Percentiles rank a stretch among this genome's conserved stretches.
Conservation (phyloP, 75 land plant genomes). For the Picea sitchensis region DNA sequence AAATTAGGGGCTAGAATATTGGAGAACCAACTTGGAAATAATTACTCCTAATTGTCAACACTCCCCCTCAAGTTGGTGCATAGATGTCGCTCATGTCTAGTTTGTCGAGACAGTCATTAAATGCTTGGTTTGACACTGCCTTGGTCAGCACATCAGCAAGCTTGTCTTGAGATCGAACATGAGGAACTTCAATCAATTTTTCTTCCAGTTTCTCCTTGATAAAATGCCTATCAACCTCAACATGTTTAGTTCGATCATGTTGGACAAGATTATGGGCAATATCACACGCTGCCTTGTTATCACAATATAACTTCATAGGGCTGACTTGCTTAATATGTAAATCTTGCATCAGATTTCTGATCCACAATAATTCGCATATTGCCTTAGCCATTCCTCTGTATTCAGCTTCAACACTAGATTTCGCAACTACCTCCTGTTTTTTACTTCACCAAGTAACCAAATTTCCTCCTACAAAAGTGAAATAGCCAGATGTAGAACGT, state of each 20-base stretch:
- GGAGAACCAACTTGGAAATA: background rate
- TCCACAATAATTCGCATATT: background rate
- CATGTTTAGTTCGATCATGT: background rate
- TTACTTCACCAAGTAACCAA: background rate
- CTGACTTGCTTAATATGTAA: background rate
- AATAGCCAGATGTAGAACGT: background rate
- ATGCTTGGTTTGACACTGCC: background rate
- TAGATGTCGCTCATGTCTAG: background rate
- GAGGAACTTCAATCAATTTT: background rate
- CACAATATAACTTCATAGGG: background rate
- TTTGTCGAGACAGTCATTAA: background rate
- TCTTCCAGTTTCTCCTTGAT: background rate
- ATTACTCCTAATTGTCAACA: background rate
- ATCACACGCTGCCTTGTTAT: background rate
- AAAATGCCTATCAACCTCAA: background rate
- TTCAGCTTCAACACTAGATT: background rate
- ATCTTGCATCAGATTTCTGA: background rate
- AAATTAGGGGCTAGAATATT: too few species aligned
- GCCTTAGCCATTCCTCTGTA: background rate
- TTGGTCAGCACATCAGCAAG: background rate
- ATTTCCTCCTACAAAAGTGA: too few species aligned
- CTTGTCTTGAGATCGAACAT: background rate
- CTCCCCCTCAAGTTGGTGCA: constrained; percentile 1
- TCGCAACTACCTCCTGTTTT: background rate
- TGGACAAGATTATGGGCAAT: constrained; percentile 9